Base-by-base conservation (phyloP, 106 monocot genomes). In the Posidonia australis region DNA sequence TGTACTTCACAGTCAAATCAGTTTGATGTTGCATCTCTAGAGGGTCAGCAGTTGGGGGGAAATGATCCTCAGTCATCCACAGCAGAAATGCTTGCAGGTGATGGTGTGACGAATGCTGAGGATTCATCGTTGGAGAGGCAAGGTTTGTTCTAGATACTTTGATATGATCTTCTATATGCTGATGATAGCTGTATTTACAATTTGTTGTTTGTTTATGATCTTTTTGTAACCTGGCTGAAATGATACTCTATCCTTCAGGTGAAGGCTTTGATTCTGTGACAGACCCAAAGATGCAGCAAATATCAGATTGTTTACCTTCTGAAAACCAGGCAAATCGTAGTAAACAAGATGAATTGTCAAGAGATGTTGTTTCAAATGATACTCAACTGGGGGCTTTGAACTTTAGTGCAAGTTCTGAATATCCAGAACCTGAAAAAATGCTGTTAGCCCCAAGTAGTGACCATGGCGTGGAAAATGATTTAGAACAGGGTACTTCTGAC, bases 381-480 rank as follows among this genome's bases (percentile, higher is more conserved):
- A 58, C 51, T 5, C 74, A 75, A 41, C 18, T 59, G 17, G 73
- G 73, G 76, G 23, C 62, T n/a, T 28, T 70, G 44, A 81, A 78
- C 25, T 78, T 19, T 62, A 69, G 63, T 44, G 72, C 78, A 55
- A 82, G 71, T 73, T 84, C 80, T 77, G 82, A 79, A 70, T 88
- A 81, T 73, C 72, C 81, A 26, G 98, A 91, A 54, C 91, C 85
- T 48, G 98, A 99, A 72, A 88, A 71, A 69, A 83, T 99, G 87
- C 70, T 83, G 43, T 67, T 74, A 20, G 90, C 80, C 53, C 54
- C 83, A 26, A 43, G 26, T 32, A 53, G 69, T 57, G 60, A 72
- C 75, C 61, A 57, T 30, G 44, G 66, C 23, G 20, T 70, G 18
- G 52, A 67, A 64, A 82, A 67, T 79, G 80, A 83, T 66, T 70